Evolutionary conservation across 2,329 filamentous ascomycete species (phyloP).

Genomic region (Trichoderma hamatum): DNA sequence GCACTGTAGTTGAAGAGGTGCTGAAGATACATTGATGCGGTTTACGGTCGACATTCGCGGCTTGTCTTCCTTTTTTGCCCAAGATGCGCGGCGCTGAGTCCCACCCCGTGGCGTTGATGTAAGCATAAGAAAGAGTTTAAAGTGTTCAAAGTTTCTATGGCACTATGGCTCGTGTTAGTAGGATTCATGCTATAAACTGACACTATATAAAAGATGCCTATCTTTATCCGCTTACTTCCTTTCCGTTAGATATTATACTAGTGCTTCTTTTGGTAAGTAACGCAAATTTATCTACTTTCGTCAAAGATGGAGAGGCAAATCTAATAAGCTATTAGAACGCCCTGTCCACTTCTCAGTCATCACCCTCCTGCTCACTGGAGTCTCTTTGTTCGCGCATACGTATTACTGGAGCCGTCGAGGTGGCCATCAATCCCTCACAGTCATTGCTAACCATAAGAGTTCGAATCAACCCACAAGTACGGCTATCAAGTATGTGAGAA

Average conservation of each 20-base stretch:
- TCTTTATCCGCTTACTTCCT: slow-evolving; percentile 43
- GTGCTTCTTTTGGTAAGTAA: slow-evolving; percentile 42
- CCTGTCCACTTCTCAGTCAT: slow-evolving; percentile 42
- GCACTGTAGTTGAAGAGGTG: neutral
- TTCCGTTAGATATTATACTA: slow-evolving; percentile 40
- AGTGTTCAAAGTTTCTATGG: no score
- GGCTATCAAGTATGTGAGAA: neutral
- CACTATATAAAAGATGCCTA: slow-evolving; percentile 19
- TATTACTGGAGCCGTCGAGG: neutral
- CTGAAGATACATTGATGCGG: neutral
- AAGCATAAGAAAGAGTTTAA: neutral
- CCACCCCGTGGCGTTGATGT: slow-evolving; percentile 1
- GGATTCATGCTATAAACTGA: neutral
- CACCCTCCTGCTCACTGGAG: slow-evolving; percentile 1
- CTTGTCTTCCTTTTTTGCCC: neutral
- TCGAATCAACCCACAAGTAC: neutral
- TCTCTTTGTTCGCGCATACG: neutral
- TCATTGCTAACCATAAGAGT: slow-evolving; percentile 16
- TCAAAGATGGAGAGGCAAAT: neutral
- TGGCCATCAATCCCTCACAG: neutral
- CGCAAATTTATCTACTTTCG: neutral
- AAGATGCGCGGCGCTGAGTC: neutral
- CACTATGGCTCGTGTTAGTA: neutral
- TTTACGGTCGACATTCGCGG: neutral
- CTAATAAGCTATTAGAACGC: slow-evolving; percentile 34